These are phyloP conservation scores for Ustilago vetiveriae DNA, from an alignment of 1,284 basidiomycete genomes.

Conservation along the genomic window DNA sequence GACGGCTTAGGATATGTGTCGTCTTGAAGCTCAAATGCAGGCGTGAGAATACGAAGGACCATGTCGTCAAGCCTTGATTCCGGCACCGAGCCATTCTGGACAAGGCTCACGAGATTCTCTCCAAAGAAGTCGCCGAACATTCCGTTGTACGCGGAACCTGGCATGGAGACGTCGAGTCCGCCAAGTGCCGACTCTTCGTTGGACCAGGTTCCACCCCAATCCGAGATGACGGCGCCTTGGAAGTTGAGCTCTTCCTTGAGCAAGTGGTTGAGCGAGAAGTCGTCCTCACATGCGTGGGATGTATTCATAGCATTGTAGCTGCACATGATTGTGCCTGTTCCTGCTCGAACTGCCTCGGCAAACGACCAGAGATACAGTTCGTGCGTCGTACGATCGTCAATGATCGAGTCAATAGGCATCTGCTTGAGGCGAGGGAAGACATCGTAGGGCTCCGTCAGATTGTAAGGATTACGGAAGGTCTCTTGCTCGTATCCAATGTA, in stretches of 20 bases:
- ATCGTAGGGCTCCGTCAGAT: conserved; percentile 18
- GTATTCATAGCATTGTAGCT: conserved; percentile 73
- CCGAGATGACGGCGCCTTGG: conserved; percentile 75
- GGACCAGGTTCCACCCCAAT: conserved; percentile 51
- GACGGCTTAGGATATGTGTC: conserved; percentile 33
- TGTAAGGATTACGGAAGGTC: conserved; percentile 45
- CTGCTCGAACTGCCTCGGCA: conserved; percentile 69
- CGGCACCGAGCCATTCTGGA: conserved; percentile 76
- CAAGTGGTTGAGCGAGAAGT: conserved; percentile 74
- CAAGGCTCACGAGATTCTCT: conserved; percentile 72
- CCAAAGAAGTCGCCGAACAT: conserved; percentile 66
- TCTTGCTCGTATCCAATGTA: conserved; percentile 63
- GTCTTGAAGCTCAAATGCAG: conserved; percentile 52
- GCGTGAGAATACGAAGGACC: conserved; percentile 59
- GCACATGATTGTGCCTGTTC: conserved; percentile 68
- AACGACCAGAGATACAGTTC: conserved; percentile 68
- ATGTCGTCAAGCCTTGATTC: conserved; percentile 71
- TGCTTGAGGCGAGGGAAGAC: conserved; percentile 46
- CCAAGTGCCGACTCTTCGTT: conserved; percentile 69
- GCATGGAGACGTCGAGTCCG: conserved; percentile 74
- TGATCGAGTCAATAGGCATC: conserved; percentile 72
- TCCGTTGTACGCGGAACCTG: conserved; percentile 51
- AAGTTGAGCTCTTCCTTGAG: conserved; percentile 80
- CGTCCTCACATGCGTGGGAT: conserved; percentile 76
- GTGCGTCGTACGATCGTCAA: conserved; percentile 80